These are phyloP conservation scores for Umbilicus rupestris DNA, from an alignment of 164 flowering plant genomes.

Conservation along the genomic window DNA sequence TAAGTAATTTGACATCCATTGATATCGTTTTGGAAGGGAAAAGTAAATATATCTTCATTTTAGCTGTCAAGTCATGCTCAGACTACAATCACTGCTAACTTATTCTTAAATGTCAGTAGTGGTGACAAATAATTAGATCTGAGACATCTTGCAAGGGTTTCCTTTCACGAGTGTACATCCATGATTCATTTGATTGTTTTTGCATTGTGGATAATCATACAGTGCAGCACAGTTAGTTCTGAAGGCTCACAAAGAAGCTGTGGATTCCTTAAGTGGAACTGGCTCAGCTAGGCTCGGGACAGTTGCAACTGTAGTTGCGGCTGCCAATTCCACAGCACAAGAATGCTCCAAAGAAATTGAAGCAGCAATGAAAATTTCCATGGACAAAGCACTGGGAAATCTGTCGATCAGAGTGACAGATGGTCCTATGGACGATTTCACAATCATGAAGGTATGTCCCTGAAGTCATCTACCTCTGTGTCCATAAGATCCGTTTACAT, in stretches of 20 bases:
- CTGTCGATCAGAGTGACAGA: constrained; percentile 46
- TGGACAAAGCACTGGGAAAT: constrained; percentile 72
- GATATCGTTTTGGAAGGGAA: not conserved
- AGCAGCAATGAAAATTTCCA: constrained; percentile 82
- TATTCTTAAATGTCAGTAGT: not conserved
- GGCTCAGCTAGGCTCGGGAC: constrained; percentile 81
- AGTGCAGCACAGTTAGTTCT: constrained; percentile 90
- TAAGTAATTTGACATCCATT: constrained; percentile 29
- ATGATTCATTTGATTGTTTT: not conserved
- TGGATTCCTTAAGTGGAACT: constrained; percentile 81
- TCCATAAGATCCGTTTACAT: too few species aligned
- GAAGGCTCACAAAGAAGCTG: constrained; percentile 95
- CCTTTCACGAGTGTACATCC: not conserved
- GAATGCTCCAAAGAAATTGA: constrained; percentile 94
- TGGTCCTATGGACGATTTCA: constrained; percentile 74
- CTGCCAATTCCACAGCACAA: constrained; percentile 83
- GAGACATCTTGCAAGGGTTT: too few species aligned
- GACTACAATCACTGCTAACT: not conserved
- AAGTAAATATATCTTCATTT: not conserved
- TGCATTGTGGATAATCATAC: constrained; percentile 11
- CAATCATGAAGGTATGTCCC: constrained; percentile 75
- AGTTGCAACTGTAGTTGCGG: constrained; percentile 92
- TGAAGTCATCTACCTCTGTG: not conserved
- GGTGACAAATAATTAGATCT: too few species aligned
- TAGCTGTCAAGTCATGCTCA: not conserved